Base-by-base conservation (phyloP, 495 filamentous ascomycete species). In the Lasiosphaeria miniovina region DNA sequence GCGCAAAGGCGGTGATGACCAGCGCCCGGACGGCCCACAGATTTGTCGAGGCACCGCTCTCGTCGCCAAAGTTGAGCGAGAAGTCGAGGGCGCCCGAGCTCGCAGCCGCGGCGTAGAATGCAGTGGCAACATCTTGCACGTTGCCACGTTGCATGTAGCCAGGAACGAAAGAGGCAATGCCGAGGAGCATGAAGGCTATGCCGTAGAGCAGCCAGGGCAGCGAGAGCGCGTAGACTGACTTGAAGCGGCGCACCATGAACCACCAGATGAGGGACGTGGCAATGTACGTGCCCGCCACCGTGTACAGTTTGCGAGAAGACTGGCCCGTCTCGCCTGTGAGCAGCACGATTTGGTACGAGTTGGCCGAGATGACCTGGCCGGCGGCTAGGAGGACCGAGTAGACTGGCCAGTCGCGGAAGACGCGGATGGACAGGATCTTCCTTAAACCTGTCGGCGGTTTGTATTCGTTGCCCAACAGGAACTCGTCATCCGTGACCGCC, bases 371-470 rank as follows among this genome's bases (percentile, higher is more conserved):
- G 59, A 89, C 82, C 65, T 88, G 86, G 6, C 84, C 84, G 66
- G 89, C 75, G 52, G 86, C 86, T 12, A 89, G 76, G 45, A 90
- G 74, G 57, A 91, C 78, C 4, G 86, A 83, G 71, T 91, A 91
- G 6, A 58, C 55, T 50, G 55, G 55, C 55, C 55, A 58, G 46
- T 58, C 55, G 32, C 41, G 40, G 48, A 58, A 58, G 55, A 58
- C 41, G 34, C 48, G 45, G 32, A 40, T 50, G 12, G 48, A 51
- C 6, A 58, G 33, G 38, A 58, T 50, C 24, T 35, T 58, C 36
- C 15, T 41, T 5, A 53, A 15, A 7, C 87, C 85, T 4, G 76
- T 83, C 1, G 87, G 87, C 35, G 85, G 83, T 49, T 81, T 74
- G 67, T 88, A 89, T 62, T 85, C 78, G 15, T 72, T 70, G 12